Evolutionary conservation across 495 filamentous ascomycete species (phyloP).

Genomic region (Hypoxylon fuscum): DNA sequence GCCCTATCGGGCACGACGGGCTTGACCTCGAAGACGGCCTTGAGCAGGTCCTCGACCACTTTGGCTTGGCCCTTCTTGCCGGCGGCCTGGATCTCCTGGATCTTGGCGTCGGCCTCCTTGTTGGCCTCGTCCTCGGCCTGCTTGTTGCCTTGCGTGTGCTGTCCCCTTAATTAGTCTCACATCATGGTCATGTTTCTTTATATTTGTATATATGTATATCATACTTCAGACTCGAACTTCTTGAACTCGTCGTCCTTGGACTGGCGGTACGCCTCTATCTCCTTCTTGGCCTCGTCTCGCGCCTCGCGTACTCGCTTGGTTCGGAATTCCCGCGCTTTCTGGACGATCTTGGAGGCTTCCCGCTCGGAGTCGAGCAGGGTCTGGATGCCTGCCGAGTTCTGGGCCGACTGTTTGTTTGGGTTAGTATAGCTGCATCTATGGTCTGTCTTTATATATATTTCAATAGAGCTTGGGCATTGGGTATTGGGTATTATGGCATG

Average conservation of each 20-base stretch:
- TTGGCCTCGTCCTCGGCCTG: constrained; percentile 85
- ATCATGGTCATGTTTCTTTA: no score
- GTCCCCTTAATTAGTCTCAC: not conserved
- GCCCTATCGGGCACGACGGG: constrained; percentile 64
- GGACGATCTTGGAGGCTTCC: constrained; percentile 98
- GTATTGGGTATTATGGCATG: constrained; percentile 2
- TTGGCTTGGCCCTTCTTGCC: constrained; percentile 80
- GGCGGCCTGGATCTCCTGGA: constrained; percentile 81
- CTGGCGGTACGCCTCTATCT: constrained; percentile 93
- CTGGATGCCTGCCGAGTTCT: constrained; percentile 98
- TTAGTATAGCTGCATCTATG: constrained; percentile 38
- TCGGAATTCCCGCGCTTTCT: constrained; percentile 78
- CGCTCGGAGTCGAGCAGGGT: constrained; percentile 98
- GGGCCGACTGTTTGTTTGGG: constrained; percentile 75
- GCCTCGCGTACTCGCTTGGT: constrained; percentile 97
- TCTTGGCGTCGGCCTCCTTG: constrained; percentile 80
- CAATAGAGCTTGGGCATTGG: not conserved
- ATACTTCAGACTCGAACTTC: constrained; percentile 91
- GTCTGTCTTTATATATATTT: not conserved
- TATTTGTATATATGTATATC: no score
- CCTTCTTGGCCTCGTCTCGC: constrained; percentile 93
- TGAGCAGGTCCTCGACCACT: constrained; percentile 81
- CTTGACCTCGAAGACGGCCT: constrained; percentile 80
- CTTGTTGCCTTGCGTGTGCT: constrained; percentile 91
- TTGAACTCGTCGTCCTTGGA: constrained; percentile 95